Base-by-base conservation (phyloP, 2,329 filamentous ascomycete genomes). In the Sphaerulina vaccinii region DNA sequence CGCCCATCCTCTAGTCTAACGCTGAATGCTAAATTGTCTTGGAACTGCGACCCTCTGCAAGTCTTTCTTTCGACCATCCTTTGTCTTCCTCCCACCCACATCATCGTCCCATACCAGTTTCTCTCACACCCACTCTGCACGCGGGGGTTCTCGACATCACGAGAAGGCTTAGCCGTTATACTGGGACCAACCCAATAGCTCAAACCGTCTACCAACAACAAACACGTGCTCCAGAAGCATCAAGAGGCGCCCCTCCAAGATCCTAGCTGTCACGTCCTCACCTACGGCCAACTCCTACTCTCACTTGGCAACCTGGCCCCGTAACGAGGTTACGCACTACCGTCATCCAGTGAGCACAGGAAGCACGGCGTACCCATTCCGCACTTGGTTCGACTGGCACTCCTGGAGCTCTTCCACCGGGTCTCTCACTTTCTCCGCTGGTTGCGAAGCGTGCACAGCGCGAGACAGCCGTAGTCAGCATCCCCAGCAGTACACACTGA, bases 311-410 rank as follows among this genome's bases (percentile, higher is more conserved):
- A 32, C 23, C 48, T 48, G 23, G 46, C 46, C 36, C 16, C 18
- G 32, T 32, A 44, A 51, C 51, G 51, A 29, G 43, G 52, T 55
- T 51, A 37, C 43, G 43, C 42, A 32, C 27, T 32, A 49, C 49
- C 48, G 52, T 36, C 52, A 38, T 49, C 48, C 33, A 29, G 39
- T 22, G 23, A 44, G 22, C 52, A 27, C 44, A 49, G 22, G n/a
- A n/a, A n/a, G 42, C 29, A 15, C 42, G 27, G 42, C 48, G 35
- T 33, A 39, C 15, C 40, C 52, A 40, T 44, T 37, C 48, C 52
- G 42, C 48, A 42, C 52, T 41, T 38, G 38, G 43, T 38, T 51
- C 27, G 27, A 10, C 27, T 32, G 27, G 5, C 27, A 32, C 27
- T 32, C 27, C 27, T 21, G 29, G 39, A 52, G 40, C 45, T 21